Conservation (phyloP, 106 monocot species). For the Dioscorea dumetorum region DNA sequence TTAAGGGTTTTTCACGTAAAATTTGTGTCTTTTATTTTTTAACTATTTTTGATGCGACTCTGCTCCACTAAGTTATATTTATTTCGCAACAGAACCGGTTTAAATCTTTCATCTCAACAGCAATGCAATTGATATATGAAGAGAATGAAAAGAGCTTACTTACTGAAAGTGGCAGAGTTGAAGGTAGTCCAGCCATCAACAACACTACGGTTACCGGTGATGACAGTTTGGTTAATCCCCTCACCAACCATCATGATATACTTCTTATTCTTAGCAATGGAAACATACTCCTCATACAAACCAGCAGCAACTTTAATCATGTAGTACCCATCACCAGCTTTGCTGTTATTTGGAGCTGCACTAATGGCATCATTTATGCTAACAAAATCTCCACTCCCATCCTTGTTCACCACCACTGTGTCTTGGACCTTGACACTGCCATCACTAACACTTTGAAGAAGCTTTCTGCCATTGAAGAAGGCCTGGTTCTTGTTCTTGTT, state of each 20-base stretch:
- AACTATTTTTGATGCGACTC: too few species aligned
- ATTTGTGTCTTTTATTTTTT: too few species aligned
- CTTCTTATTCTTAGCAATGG: constrained; percentile 18
- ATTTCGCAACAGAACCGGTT: too few species aligned
- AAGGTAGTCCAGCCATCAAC: constrained; percentile 14
- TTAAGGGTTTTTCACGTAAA: too few species aligned
- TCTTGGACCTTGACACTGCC: constrained; percentile 1
- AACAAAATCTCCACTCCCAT: constrained; percentile 17
- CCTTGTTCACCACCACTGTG: constrained; percentile 17
- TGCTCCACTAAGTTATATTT: too few species aligned
- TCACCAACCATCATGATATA: constrained; percentile 22
- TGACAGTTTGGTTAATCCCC: constrained; percentile 3
- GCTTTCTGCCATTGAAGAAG: background rate
- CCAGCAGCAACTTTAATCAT: constrained; percentile 24
- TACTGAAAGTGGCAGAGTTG: constrained; percentile 9
- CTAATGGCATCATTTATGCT: constrained; percentile 19
- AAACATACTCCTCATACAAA: constrained; percentile 27
- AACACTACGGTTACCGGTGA: background rate
- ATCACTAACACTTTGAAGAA: background rate
- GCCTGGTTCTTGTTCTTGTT: background rate
- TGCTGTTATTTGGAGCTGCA: constrained; percentile 16
- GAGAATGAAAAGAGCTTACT: background rate
- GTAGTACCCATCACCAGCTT: constrained; percentile 25
- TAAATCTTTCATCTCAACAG: too few species aligned
- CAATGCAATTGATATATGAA: too few species aligned